phyloP scores from a whole-genome alignment of 2,329 filamentous ascomycete species.

The Mycosphaerella sp. region DNA sequence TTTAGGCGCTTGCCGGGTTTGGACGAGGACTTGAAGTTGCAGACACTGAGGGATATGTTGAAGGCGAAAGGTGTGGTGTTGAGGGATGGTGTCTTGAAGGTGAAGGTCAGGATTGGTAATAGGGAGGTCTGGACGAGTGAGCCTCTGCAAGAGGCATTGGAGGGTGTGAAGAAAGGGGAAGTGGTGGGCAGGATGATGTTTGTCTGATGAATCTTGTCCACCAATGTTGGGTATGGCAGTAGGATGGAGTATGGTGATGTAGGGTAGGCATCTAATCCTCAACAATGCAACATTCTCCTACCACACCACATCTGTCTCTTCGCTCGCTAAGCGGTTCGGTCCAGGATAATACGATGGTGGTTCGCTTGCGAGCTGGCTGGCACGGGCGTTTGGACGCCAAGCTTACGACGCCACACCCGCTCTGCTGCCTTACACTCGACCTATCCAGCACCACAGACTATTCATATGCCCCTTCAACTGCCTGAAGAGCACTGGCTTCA shows the following conservation, averaged over 20 bases:
- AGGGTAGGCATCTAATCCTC: too few relatives aligned
- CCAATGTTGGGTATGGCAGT: too few relatives aligned
- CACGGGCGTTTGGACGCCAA: too few relatives aligned
- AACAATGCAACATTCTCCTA: too few relatives aligned
- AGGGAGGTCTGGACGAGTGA: slow-evolving; percentile 14
- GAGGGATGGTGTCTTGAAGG: slow-evolving; percentile 13
- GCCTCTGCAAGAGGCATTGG: slow-evolving; percentile 15
- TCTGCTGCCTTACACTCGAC: slow-evolving; percentile 5
- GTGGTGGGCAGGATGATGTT: slow-evolving; percentile 21
- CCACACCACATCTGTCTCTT: too few relatives aligned
- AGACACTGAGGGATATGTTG: slow-evolving; percentile 14
- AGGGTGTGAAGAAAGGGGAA: slow-evolving; percentile 15
- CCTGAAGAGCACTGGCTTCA: background rate
- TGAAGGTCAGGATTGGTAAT: background rate
- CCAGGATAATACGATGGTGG: too few relatives aligned
- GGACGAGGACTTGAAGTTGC: slow-evolving; percentile 19
- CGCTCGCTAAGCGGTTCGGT: too few relatives aligned
- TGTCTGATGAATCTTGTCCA: background rate
- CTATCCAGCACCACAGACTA: background rate
- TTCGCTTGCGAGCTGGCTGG: too few relatives aligned
- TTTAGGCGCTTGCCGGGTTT: slow-evolving; percentile 17
- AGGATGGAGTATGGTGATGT: too few relatives aligned
- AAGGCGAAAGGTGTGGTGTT: slow-evolving; percentile 14
- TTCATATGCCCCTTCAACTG: background rate
- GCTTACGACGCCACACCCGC: background rate